Percentiles rank a stretch among this genome's conserved stretches.
Evolutionary conservation across 2,329 filamentous ascomycete species (phyloP).

Genomic region (Ceratocystis papillata): DNA sequence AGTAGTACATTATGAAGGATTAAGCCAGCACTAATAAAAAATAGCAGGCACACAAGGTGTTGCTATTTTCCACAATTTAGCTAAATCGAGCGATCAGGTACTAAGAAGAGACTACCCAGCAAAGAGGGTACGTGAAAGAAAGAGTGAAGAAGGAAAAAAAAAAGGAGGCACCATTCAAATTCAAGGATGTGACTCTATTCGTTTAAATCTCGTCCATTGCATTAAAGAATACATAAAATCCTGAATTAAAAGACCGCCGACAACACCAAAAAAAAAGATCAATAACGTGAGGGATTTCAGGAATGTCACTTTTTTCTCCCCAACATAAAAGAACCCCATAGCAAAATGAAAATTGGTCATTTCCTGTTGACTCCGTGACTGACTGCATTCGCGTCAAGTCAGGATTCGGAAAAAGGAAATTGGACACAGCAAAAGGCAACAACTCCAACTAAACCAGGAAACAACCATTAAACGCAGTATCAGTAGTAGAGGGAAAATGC

Average conservation of each 20-base stretch:
- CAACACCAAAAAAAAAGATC: neutral
- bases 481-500: neutral
- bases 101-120: neutral
- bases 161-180: neutral
- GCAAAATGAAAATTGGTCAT: neutral
- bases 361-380: neutral
- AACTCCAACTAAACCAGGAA: conserved; percentile 8
- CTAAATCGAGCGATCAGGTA: neutral
- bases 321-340: conserved; percentile 6
- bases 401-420: conserved; percentile 1
- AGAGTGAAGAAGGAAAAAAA: neutral
- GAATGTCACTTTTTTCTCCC: conserved; percentile 9
- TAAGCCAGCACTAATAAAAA: neutral
- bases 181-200: conserved; percentile 1
- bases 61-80: neutral
- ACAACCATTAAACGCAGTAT: neutral
- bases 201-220: neutral
- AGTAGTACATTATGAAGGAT: neutral
- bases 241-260: neutral
- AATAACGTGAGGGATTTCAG: conserved; percentile 2
- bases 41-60: neutral
- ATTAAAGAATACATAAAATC: conserved; percentile 1
- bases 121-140: neutral
- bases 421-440: conserved; percentile 1
- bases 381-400: neutral